Percentiles rank a stretch among this genome's conserved stretches.
Evolutionary conservation across 208 protist genomes (phyloP).

Genomic region (Trypanosomatidae sp.): DNA sequence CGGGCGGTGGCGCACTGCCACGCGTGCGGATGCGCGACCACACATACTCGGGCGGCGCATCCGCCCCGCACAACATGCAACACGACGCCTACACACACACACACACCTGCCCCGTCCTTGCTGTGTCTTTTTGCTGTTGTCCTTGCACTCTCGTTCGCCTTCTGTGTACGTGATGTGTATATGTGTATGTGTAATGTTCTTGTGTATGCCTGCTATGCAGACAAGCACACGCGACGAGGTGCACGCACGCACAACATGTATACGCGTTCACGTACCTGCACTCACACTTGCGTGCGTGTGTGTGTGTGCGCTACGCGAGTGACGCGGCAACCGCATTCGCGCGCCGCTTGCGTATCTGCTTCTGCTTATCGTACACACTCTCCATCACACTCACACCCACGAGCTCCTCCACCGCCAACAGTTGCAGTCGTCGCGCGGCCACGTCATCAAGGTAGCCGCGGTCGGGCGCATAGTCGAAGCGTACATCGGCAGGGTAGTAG

Average conservation of each 20-base stretch:
- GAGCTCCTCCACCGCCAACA: conserved; percentile 64
- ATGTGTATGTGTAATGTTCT: too few relatives aligned
- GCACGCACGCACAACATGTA: too few relatives aligned
- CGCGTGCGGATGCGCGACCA: background rate
- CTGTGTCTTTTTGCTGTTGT: too few relatives aligned
- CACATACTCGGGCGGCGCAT: background rate
- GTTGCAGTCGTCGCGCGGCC: conserved; percentile 31
- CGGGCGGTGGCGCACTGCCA: conserved; percentile 17
- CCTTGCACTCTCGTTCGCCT: too few relatives aligned
- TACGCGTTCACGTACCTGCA: background rate
- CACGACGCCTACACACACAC: too few relatives aligned
- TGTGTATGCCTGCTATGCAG: background rate
- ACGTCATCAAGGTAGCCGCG: conserved; percentile 78
- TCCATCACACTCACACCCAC: conserved; percentile 70
- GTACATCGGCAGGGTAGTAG: conserved; percentile 73
- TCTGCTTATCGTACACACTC: conserved; percentile 64
- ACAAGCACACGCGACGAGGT: background rate
- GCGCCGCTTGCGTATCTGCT: conserved; percentile 29
- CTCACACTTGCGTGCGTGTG: background rate
- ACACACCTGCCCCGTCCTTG: too few relatives aligned
- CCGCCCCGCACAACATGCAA: too few relatives aligned
- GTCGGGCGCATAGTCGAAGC: conserved; percentile 62
- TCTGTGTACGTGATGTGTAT: too few relatives aligned
- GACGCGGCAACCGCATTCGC: conserved; percentile 3
- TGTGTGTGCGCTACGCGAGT: background rate